phyloP scores from a whole-genome alignment of 2,329 filamentous ascomycete species.

The Ophiostoma angusticollis region DNA sequence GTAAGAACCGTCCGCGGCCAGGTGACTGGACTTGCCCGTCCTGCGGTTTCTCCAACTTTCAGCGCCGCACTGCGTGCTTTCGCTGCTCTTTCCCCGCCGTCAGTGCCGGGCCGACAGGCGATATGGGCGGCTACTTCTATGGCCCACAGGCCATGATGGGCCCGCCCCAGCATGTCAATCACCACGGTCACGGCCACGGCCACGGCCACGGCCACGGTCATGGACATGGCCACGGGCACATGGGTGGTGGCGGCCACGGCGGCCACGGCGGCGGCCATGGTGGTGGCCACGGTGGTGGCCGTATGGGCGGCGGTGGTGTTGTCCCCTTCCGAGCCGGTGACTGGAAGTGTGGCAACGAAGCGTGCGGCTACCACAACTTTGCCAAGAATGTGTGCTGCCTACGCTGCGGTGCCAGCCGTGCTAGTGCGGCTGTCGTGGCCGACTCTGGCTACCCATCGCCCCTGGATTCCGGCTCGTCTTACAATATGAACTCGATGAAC shows the following conservation, averaged over 20 bases:
- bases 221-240: conserved; percentile 52
- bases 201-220: conserved; percentile 42
- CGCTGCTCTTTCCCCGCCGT: conserved; percentile 98
- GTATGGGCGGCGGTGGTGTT: conserved; percentile 70
- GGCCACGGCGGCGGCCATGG: conserved; percentile 45
- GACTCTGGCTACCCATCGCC: conserved; percentile 84
- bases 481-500: conserved; percentile 75
- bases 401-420: conserved; percentile 87
- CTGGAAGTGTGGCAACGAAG: conserved; percentile 97
- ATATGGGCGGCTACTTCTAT: conserved; percentile 52
- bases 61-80: conserved; percentile 96
- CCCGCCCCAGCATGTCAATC: conserved; percentile 55
- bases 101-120: conserved; percentile 57
- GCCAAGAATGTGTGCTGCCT: conserved; percentile 98
- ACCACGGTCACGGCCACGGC: conserved; percentile 36
- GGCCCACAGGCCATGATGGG: conserved; percentile 73
- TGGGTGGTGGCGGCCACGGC: conserved; percentile 73
- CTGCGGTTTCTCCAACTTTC: conserved; percentile 98
- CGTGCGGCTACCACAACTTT: conserved; percentile 97
- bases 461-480: conserved; percentile 75
- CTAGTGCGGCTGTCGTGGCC: conserved; percentile 84
- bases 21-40: conserved; percentile 99
- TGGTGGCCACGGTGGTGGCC: conserved; percentile 45
- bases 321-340: conserved; percentile 97
- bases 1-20: conserved; percentile 93